Evolutionary conservation across 768 basidiomycete species (phyloP).

Genomic region (Pisolithus albus): DNA sequence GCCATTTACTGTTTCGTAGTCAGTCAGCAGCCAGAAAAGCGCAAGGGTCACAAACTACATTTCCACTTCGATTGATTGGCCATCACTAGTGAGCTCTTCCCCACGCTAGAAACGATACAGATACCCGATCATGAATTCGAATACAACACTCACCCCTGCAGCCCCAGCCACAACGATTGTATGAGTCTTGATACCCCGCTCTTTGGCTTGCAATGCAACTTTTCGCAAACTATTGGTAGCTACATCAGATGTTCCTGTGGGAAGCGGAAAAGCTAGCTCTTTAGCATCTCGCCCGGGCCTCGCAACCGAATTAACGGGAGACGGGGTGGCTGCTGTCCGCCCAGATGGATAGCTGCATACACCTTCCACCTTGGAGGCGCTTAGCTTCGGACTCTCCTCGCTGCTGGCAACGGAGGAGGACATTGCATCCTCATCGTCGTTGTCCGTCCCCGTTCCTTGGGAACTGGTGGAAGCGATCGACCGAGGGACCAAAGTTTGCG

Average conservation of each 20-base stretch:
- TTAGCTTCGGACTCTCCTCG: constrained; percentile 1
- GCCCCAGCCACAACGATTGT: constrained; percentile 57
- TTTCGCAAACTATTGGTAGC: constrained; percentile 40
- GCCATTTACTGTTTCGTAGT: constrained; percentile 43
- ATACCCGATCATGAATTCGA: background rate
- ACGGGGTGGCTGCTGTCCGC: background rate
- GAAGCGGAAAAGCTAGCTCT: background rate
- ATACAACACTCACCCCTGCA: constrained; percentile 45
- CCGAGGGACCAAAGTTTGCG: constrained; percentile 28
- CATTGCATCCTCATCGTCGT: constrained; percentile 29
- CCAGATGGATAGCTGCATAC: background rate
- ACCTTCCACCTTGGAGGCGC: constrained; percentile 5
- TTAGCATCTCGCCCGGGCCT: background rate
- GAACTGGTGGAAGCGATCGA: background rate
- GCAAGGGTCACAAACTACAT: constrained; percentile 30
- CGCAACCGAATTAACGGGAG: background rate
- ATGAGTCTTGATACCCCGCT: constrained; percentile 46
- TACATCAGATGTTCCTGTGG: constrained; percentile 14
- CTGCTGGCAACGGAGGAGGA: constrained; percentile 29
- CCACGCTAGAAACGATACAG: constrained; percentile 36
- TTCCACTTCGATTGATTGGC: constrained; percentile 69
- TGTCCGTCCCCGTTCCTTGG: constrained; percentile 22
- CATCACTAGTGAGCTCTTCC: constrained; percentile 68
- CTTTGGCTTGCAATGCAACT: constrained; percentile 36
- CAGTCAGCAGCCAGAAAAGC: background rate